phyloP scores from a whole-genome alignment of 2,329 filamentous ascomycete genomes.

The Bretziella fagacearum region DNA sequence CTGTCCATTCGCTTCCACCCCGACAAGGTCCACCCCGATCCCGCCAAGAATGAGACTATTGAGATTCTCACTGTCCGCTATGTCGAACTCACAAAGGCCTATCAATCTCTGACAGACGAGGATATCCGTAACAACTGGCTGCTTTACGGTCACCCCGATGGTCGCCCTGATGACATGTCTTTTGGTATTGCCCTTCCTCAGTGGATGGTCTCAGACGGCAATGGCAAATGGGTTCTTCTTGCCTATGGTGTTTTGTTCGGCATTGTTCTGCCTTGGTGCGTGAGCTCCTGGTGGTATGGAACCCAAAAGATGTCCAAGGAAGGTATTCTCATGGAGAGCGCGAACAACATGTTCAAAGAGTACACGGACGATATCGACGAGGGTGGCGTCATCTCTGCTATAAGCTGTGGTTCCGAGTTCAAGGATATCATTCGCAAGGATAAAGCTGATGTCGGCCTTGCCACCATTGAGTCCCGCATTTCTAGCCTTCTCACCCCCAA shows the following conservation, averaged over 20 bases:
- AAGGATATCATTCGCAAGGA: constrained; percentile 57
- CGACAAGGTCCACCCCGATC: constrained; percentile 75
- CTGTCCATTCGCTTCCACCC: constrained; percentile 79
- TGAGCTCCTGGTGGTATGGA: constrained; percentile 98
- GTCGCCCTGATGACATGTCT: constrained; percentile 82
- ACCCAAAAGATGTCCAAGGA: constrained; percentile 87
- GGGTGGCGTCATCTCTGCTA: constrained; percentile 59
- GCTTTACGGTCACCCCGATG: constrained; percentile 89
- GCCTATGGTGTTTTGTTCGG: constrained; percentile 80
- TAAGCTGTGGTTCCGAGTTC: constrained; percentile 79
- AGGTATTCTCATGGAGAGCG: constrained; percentile 79
- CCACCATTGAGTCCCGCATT: constrained; percentile 69
- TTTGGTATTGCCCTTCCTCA: constrained; percentile 93
- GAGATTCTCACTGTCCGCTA: constrained; percentile 75
- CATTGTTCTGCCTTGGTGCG: constrained; percentile 77
- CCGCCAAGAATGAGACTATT: constrained; percentile 72
- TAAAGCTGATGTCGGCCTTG: constrained; percentile 62
- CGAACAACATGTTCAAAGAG: constrained; percentile 85
- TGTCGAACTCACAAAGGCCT: constrained; percentile 92
- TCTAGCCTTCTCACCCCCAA: constrained; percentile 47
- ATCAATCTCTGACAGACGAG: constrained; percentile 94
- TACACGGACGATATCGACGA: constrained; percentile 74
- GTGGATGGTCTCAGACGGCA: constrained; percentile 81
- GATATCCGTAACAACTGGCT: constrained; percentile 94
- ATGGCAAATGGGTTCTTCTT: constrained; percentile 86